Evolutionary conservation across 2,329 filamentous ascomycete genomes (phyloP).

Genomic region (Colletotrichum euphorbiae): DNA sequence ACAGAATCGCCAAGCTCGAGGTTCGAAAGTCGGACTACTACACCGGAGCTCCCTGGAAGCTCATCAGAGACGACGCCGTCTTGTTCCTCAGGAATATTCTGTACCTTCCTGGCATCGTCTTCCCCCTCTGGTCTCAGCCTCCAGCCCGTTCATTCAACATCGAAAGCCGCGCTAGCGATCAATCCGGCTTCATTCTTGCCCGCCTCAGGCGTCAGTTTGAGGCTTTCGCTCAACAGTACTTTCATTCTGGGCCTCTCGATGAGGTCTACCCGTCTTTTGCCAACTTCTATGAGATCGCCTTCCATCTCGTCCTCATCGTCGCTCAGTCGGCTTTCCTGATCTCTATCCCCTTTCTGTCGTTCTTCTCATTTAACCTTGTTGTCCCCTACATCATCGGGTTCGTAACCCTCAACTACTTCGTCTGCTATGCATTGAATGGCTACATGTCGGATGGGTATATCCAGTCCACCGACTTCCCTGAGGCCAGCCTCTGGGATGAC

Average conservation of each 20-base stretch:
- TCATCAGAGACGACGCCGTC: constrained; percentile 20
- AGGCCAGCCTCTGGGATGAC: constrained; percentile 26
- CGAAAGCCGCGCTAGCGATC: neutral
- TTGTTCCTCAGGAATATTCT: constrained; percentile 22
- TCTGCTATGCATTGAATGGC: constrained; percentile 66
- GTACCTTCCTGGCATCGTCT: constrained; percentile 3
- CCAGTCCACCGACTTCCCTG: constrained; percentile 61
- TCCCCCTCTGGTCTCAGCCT: constrained; percentile 15
- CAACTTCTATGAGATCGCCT: constrained; percentile 63
- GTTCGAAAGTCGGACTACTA: constrained; percentile 30
- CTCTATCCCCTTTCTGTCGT: constrained; percentile 60
- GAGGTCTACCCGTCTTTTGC: constrained; percentile 70
- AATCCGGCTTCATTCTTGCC: neutral
- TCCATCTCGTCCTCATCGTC: constrained; percentile 70
- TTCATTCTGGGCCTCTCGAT: constrained; percentile 65
- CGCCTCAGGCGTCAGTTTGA: constrained; percentile 7
- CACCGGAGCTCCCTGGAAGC: constrained; percentile 26
- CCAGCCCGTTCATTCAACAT: constrained; percentile 1
- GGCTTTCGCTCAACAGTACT: constrained; percentile 36
- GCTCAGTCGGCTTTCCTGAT: constrained; percentile 72
- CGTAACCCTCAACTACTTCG: constrained; percentile 59
- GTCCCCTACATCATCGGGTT: constrained; percentile 54
- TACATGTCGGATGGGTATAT: constrained; percentile 51
- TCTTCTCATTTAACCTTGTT: constrained; percentile 63
- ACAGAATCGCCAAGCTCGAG: constrained; percentile 5